These are phyloP conservation scores for Paradendryphiella salina DNA, from an alignment of 2,329 filamentous ascomycete species.

Conservation along the genomic window DNA sequence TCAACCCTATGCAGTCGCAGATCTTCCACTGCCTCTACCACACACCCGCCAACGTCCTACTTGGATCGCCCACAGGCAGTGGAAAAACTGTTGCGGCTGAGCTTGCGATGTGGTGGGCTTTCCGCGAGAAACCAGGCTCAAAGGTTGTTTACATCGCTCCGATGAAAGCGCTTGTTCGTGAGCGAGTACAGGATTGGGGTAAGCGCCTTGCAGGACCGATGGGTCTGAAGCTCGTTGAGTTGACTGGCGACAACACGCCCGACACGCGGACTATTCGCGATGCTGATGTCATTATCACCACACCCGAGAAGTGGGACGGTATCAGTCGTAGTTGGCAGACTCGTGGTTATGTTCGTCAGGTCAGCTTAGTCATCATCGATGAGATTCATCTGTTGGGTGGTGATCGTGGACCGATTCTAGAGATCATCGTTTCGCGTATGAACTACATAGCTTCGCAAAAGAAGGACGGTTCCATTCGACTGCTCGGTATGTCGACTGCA, in stretches of 20 bases:
- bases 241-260: slow-evolving; percentile 97
- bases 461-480: slow-evolving; percentile 76
- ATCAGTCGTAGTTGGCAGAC: slow-evolving; percentile 99
- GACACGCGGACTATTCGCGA: slow-evolving; percentile 94
- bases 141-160: slow-evolving; percentile 99
- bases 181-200: slow-evolving; percentile 95
- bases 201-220: slow-evolving; percentile 78
- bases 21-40: slow-evolving; percentile 97
- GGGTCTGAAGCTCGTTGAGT: slow-evolving; percentile 86
- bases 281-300: slow-evolving; percentile 97
- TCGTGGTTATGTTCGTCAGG: slow-evolving; percentile 90
- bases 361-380: slow-evolving; percentile 95
- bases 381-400: slow-evolving; percentile 97
- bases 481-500: slow-evolving; percentile 98
- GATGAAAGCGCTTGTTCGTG: slow-evolving; percentile 97
- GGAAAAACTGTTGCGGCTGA: slow-evolving; percentile 97
- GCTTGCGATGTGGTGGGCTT: slow-evolving; percentile 99
- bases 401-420: slow-evolving; percentile 93
- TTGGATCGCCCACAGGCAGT: slow-evolving; percentile 94
- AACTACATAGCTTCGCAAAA: slow-evolving; percentile 98
- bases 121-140: slow-evolving; percentile 87
- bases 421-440: slow-evolving; percentile 93
- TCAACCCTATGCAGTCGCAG: slow-evolving; percentile 99
- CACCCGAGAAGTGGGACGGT: slow-evolving; percentile 99
- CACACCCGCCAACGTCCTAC: slow-evolving; percentile 84